phyloP scores from a whole-genome alignment of 345 rosid genomes.

The Acer yangbiense region DNA sequence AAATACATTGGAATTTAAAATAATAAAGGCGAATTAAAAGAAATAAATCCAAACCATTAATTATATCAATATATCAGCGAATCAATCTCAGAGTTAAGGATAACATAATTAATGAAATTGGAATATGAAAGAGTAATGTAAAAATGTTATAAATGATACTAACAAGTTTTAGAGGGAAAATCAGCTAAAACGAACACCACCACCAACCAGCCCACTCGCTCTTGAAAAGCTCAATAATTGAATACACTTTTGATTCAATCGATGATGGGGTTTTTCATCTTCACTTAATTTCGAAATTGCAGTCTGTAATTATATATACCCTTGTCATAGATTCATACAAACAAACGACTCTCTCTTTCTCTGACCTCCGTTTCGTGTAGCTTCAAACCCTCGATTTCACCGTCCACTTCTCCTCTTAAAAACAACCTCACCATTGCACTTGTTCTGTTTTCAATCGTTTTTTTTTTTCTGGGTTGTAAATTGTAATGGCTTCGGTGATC shows the following conservation, averaged over 20 bases:
- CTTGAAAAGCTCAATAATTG: no score
- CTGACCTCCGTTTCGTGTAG: constrained; percentile 19
- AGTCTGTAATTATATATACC: neutral
- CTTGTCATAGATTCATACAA: neutral
- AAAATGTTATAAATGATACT: no score
- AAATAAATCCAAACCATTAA: no score
- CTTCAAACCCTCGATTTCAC: constrained; percentile 13
- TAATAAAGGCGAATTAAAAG: no score
- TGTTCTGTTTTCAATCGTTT: neutral
- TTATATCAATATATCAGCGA: no score
- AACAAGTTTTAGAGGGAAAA: constrained; percentile 28
- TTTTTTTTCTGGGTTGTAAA: neutral
- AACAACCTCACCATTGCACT: neutral
- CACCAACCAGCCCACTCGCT: no score
- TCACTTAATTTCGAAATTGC: neutral
- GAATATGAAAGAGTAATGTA: no score
- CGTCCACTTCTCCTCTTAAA: constrained; percentile 8
- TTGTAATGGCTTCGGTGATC: constrained; percentile 36
- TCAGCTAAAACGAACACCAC: neutral
- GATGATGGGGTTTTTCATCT: neutral
- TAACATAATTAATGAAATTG: no score
- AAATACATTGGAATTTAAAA: no score
- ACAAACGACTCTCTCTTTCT: neutral
- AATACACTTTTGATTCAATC: neutral
- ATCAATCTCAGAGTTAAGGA: no score